Conservation (phyloP, 495 filamentous ascomycete species). For the Cenococcum geophilum region DNA sequence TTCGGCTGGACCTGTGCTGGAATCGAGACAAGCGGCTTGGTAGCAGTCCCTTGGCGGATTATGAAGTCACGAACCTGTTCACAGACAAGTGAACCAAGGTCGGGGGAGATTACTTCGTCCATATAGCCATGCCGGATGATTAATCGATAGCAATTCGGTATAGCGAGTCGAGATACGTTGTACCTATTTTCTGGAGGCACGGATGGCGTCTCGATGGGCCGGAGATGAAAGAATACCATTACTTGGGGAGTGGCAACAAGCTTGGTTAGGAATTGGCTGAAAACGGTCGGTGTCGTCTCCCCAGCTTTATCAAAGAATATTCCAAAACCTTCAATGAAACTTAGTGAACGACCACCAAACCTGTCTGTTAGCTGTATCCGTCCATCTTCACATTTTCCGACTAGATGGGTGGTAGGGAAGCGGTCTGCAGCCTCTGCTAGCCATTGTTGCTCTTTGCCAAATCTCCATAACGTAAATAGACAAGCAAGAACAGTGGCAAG, state of each 20-base stretch:
- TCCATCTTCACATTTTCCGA: constrained; percentile 23
- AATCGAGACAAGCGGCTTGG: background rate
- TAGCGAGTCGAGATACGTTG: constrained; percentile 42
- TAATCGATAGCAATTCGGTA: constrained; percentile 58
- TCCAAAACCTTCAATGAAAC: constrained; percentile 32
- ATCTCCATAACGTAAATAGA: constrained; percentile 66
- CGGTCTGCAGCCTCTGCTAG: constrained; percentile 55
- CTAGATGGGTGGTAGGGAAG: constrained; percentile 39
- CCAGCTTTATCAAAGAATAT: constrained; percentile 41
- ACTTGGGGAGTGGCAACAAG: constrained; percentile 33
- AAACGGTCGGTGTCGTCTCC: constrained; percentile 35
- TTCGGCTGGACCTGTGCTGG: background rate
- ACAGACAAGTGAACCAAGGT: constrained; percentile 55
- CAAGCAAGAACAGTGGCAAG: constrained; percentile 53
- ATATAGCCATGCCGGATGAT: constrained; percentile 65
- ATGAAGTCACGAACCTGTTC: constrained; percentile 54
- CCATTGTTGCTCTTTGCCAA: constrained; percentile 71
- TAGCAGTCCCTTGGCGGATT: constrained; percentile 23
- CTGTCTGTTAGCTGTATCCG: constrained; percentile 21
- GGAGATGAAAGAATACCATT: constrained; percentile 37
- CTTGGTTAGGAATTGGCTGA: constrained; percentile 36
- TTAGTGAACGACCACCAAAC: constrained; percentile 26
- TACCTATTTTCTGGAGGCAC: constrained; percentile 42
- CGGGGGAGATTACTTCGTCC: constrained; percentile 57
- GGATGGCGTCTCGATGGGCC: constrained; percentile 31